Percentiles rank a stretch among this genome's conserved stretches.
These are phyloP conservation scores for Podochytrium sp. DNA, from an alignment of 192 early-diverging fungal genomes.

Conservation along the genomic window DNA sequence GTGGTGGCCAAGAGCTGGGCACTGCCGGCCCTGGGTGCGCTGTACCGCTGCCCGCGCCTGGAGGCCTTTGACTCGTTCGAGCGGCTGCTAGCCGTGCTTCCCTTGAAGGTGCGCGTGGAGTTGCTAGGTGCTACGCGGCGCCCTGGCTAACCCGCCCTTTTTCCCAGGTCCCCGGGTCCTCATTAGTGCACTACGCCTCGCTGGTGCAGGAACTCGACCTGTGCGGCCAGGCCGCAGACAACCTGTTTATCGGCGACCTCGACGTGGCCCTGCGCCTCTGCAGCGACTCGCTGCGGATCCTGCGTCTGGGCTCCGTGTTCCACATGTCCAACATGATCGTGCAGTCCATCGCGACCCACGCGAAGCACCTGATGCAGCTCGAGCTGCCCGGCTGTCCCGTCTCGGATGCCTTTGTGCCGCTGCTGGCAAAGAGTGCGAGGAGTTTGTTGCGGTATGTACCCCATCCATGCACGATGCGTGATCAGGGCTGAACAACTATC, in stretches of 20 bases:
- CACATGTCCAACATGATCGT: constrained; percentile 58
- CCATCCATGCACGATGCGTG: too few species aligned
- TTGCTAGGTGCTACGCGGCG: neutral
- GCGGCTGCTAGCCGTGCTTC: constrained; percentile 43
- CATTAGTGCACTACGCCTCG: constrained; percentile 31
- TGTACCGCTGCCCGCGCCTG: constrained; percentile 54
- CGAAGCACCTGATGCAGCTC: constrained; percentile 46
- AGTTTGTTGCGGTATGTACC: constrained; percentile 35
- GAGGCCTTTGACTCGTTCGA: constrained; percentile 47
- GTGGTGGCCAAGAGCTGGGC: constrained; percentile 45
- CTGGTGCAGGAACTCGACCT: constrained; percentile 55
- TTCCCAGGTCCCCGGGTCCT: neutral
- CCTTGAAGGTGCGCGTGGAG: constrained; percentile 28
- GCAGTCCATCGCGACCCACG: constrained; percentile 44
- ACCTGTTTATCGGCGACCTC: constrained; percentile 60
- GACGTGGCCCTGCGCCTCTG: constrained; percentile 44
- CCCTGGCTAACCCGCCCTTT: neutral
- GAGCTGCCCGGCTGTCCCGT: constrained; percentile 60
- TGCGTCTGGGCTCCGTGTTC: constrained; percentile 55
- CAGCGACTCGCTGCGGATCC: constrained; percentile 39
- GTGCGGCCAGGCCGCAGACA: constrained; percentile 52
- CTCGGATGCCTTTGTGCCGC: constrained; percentile 53
- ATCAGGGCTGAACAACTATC: too few species aligned
- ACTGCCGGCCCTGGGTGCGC: constrained; percentile 31
- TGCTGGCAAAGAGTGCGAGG: constrained; percentile 45